Percentiles rank a stretch among this genome's conserved stretches.
phyloP scores from a whole-genome alignment of 2,329 filamentous ascomycete species.

The Ophiostoma tasmaniense region DNA sequence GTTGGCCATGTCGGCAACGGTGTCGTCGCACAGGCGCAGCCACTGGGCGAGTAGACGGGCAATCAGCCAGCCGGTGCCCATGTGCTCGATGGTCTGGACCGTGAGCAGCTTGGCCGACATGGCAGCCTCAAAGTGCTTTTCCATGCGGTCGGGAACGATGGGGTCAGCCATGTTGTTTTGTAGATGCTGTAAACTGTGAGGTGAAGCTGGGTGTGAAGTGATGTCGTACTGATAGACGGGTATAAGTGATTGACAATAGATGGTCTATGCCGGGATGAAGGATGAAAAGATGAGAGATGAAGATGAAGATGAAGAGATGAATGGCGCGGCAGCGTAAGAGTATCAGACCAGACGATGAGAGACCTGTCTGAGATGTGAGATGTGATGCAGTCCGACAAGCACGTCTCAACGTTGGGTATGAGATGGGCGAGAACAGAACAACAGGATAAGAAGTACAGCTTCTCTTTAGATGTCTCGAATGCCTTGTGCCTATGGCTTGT shows the following conservation, averaged over 20 bases:
- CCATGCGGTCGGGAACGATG: constrained; percentile 1
- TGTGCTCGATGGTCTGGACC: constrained; percentile 2
- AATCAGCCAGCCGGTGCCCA: constrained; percentile 6
- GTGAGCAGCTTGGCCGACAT: constrained; percentile 8
- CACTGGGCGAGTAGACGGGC: constrained; percentile 8
- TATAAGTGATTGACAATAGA: no score
- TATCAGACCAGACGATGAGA: neutral
- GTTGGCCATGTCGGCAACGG: constrained; percentile 1
- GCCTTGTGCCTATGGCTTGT: no score
- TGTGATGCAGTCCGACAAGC: neutral
- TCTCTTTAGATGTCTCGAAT: no score
- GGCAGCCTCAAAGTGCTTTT: constrained; percentile 7
- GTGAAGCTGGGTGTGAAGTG: neutral
- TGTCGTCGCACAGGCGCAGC: constrained; percentile 1
- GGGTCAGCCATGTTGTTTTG: neutral
- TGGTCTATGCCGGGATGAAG: no score
- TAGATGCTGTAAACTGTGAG: neutral
- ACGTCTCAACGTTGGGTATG: neutral
- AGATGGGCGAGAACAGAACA: neutral
- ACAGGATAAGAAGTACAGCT: no score
- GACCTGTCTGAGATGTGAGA: neutral
- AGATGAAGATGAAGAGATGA: neutral
- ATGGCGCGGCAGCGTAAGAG: no score
- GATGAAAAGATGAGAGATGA: neutral
- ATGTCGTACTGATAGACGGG: no score